Base-by-base conservation (phyloP, 2,329 filamentous ascomycete species). In the Thyridium curvatum region DNA sequence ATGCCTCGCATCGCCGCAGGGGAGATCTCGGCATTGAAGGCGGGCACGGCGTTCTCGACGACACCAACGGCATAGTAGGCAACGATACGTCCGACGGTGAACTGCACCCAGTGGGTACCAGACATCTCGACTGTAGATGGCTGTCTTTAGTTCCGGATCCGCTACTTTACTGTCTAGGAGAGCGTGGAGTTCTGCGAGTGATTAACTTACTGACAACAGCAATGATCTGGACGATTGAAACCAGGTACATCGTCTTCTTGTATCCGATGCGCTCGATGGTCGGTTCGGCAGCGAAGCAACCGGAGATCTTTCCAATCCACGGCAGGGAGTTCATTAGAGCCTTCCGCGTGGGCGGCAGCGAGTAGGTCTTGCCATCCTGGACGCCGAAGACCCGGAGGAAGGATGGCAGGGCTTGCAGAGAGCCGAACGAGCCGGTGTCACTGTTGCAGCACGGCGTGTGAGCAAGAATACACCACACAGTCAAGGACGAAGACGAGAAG, bases 51-150 rank as follows among this genome's bases (percentile, higher is more conserved):
- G 14, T 45, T 45, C 21, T 45, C 43, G 28, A 41, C 41, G 14
- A 41, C 17, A 30, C 43, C 43, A 30, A 55, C 53, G n/a, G 54
- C 42, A 42, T 48, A 52, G 42, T 55, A 55, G n/a, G 51, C 48
- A 8, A 55, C 47, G 30, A 55, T 44, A 18, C 42, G 43, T 18
- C 46, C 48, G 15, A 45, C 39, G n/a, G 37, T 45, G 17, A 52
- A 47, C 42, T 45, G 43, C 8, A 31, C 41, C 43, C 43, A 45
- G 30, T 43, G 38, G 18, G 37, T 38, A n/a, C 41, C 30, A 8
- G 44, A 44, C 41, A 46, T 15, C 30, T 46, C 41, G 9, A 46
- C 38, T 35, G 32, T n/a, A 31, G n/a, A n/a, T n/a, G n/a, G n/a
- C n/a, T n/a, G n/a, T n/a, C n/a, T n/a, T n/a, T n/a, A n/a, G n/a